Conservation (phyloP, 2,329 filamentous ascomycete genomes). For the Arthrobotrys entomopaga region DNA sequence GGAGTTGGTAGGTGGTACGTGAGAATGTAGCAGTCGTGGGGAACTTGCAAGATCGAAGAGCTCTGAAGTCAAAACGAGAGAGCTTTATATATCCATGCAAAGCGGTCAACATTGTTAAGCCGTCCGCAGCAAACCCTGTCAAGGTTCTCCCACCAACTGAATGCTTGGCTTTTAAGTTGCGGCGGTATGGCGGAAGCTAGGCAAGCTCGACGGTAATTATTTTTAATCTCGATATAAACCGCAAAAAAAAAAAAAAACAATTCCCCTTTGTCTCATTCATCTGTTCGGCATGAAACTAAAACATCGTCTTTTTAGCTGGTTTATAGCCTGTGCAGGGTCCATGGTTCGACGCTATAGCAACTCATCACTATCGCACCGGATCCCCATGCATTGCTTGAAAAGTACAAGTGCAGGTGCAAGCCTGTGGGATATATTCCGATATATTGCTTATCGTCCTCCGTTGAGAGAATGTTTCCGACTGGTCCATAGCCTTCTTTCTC, state of each 20-base stretch:
- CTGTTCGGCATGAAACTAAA: constrained; percentile 12
- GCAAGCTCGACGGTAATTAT: constrained; percentile 32
- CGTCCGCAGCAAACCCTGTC: constrained; percentile 24
- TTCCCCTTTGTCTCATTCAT: constrained; percentile 31
- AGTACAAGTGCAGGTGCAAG: constrained; percentile 17
- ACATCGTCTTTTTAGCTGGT: constrained; percentile 8
- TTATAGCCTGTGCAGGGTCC: constrained; percentile 20
- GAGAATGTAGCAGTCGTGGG: constrained; percentile 21
- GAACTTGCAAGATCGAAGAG: constrained; percentile 49
- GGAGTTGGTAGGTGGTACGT: constrained; percentile 24
- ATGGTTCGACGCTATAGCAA: constrained; percentile 34
- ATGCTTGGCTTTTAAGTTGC: constrained; percentile 36
- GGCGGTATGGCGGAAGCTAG: constrained; percentile 40
- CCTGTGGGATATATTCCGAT: constrained; percentile 52
- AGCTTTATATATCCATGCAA: constrained; percentile 54
- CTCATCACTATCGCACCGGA: constrained; percentile 20
- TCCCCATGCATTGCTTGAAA: not conserved
- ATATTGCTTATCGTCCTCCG: constrained; percentile 41
- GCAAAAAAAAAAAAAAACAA: too few relatives aligned
- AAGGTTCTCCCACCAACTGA: not conserved
- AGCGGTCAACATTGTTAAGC: constrained; percentile 22
- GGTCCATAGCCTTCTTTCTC: constrained; percentile 8
- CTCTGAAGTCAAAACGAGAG: constrained; percentile 53
- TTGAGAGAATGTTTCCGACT: constrained; percentile 33
- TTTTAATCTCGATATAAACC: constrained; percentile 39